phyloP scores from a whole-genome alignment of 495 filamentous ascomycete species.

The Letharia columbiana region DNA sequence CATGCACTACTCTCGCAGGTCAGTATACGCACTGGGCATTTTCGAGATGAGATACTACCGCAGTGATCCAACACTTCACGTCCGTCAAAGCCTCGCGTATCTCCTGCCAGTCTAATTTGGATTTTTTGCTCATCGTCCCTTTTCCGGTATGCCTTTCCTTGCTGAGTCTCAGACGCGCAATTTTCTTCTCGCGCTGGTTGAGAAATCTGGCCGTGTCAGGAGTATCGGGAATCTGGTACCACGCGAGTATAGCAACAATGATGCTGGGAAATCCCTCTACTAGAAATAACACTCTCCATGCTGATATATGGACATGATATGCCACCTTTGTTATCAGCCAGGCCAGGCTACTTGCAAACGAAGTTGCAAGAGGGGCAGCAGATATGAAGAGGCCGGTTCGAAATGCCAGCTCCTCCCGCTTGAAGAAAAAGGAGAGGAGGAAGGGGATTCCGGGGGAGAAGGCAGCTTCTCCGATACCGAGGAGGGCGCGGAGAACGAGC shows the following conservation, averaged over 20 bases:
- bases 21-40: conserved; percentile 16
- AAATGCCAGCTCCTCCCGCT: conserved; percentile 49
- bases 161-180: conserved; percentile 44
- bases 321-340: conserved; percentile 47
- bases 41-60: conserved; percentile 34
- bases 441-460: conserved; percentile 51
- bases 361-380: conserved; percentile 52
- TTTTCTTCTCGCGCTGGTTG: conserved; percentile 35
- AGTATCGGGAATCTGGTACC: conserved; percentile 43
- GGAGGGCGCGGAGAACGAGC: conserved; percentile 38
- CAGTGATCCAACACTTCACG: conserved; percentile 60
- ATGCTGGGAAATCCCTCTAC: conserved; percentile 54
- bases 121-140: conserved; percentile 29
- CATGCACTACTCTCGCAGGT: conserved; percentile 36
- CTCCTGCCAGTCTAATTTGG: conserved; percentile 45
- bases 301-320: conserved; percentile 41
- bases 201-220: conserved; percentile 46
- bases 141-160: conserved; percentile 28
- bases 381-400: conserved; percentile 53
- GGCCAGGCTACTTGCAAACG: conserved; percentile 58
- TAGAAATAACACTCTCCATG: conserved; percentile 52
- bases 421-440: conserved; percentile 54
- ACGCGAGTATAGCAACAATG: conserved; percentile 46
- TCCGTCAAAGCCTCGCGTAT: conserved; percentile 48
- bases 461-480: conserved; percentile 52